These are phyloP conservation scores for Neonothopanus nambi DNA, from an alignment of 1,284 basidiomycete genomes.

Conservation along the genomic window DNA sequence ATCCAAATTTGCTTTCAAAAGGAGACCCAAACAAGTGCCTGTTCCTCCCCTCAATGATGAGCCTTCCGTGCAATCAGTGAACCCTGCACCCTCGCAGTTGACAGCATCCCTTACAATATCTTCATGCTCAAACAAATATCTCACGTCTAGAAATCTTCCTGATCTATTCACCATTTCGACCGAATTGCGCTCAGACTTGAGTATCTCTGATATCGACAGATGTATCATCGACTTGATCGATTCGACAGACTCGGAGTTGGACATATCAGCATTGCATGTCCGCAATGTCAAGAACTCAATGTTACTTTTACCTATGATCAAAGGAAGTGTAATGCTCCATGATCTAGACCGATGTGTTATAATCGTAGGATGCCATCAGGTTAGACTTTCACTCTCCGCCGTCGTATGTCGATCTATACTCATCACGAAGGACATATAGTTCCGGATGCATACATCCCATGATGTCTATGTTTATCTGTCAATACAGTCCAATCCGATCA, in stretches of 20 bases:
- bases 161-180: conserved; percentile 19
- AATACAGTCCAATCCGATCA: conserved; percentile 69
- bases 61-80: conserved; percentile 18
- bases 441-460: conserved; percentile 75
- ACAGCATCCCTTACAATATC: conserved; percentile 33
- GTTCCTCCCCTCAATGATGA: neutral
- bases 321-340: conserved; percentile 72
- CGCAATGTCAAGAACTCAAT: conserved; percentile 53
- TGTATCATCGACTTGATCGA: conserved; percentile 69
- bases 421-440: conserved; percentile 43
- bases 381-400: neutral
- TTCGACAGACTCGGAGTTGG: conserved; percentile 20
- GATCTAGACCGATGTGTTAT: conserved; percentile 59
- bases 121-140: conserved; percentile 38
- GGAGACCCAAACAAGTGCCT: conserved; percentile 37
- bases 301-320: conserved; percentile 60
- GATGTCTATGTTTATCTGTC: conserved; percentile 62
- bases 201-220: conserved; percentile 55
- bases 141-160: conserved; percentile 29
- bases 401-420: neutral
- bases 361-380: conserved; percentile 77
- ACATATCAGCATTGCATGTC: conserved; percentile 65
- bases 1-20: conserved; percentile 73
- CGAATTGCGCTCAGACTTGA: conserved; percentile 45
- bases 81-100: neutral